Base-by-base conservation (phyloP, 2,329 filamentous ascomycete species). In the Camillea tinctor region DNA sequence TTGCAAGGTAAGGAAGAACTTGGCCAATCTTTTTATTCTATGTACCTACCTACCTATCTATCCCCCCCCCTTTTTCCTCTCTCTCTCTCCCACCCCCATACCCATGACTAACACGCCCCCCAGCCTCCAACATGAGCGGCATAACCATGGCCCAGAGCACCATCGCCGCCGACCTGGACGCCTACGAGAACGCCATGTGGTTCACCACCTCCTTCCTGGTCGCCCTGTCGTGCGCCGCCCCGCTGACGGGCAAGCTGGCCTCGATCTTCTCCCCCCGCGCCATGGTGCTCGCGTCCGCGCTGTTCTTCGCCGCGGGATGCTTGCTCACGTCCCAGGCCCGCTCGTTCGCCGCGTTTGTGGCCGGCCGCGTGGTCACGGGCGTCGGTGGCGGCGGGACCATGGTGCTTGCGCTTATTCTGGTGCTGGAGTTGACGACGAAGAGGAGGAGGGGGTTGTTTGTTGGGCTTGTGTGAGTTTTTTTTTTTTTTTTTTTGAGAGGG, bases 71-170 rank as follows among this genome's bases (percentile, higher is more conserved):
- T 49, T 22, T 22, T 1, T 5, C 36, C 13, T 20, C 24, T 49
- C 30, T 52, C 17, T 48, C 6, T 52, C 24, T 56, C 49, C 36
- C 30, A 54, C n/a, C 19, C 50, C 22, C 6, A 40, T 40, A 21
- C 61, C 24, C 26, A 30, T 7, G 26, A 7, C 26, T 30, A 30
- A 30, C 26, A 8, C 4, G 8, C 26, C 26, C 26, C 26, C 3
- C 60, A 82, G 82, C 83, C 5, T 78, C 84, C 63, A 95, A 95
- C 70, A 91, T 93, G 76, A 91, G 88, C 13, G 87, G 92, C 66
- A 88, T 96, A 71, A 91, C 90, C 5, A 93, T 92, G 58, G 90
- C 89, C 1, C 92, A 95, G 75, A 91, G 88, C 7, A 81, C 81
- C 54, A 91, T 96, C 65, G 91, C 91, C 1, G 83, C 82, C 7